Conservation (phyloP, 179 eudicot species). For the Silene coronaria region DNA sequence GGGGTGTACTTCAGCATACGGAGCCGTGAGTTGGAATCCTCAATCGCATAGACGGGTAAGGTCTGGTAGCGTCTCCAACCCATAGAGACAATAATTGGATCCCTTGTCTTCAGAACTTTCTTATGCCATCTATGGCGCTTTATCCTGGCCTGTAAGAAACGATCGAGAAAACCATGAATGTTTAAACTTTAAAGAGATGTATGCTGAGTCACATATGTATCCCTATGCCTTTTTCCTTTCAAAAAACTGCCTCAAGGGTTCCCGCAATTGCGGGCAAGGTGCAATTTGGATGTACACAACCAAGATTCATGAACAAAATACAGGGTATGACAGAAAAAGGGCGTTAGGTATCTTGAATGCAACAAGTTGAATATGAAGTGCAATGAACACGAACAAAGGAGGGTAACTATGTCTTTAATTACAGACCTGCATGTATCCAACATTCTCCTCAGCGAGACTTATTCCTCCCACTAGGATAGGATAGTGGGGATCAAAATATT, state of each 20-base stretch:
- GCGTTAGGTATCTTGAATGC: neutral
- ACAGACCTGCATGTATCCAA: slow-evolving; percentile 97
- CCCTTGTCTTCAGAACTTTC: slow-evolving; percentile 86
- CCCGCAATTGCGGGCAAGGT: no score
- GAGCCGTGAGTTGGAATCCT: slow-evolving; percentile 70
- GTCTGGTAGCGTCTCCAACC: slow-evolving; percentile 99
- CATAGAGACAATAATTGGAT: slow-evolving; percentile 78
- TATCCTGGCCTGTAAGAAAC: slow-evolving; percentile 52
- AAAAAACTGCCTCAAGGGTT: no score
- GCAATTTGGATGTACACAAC: neutral
- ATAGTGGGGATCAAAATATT: slow-evolving; percentile 86
- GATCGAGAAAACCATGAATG: neutral
- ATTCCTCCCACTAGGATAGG: slow-evolving; percentile 94
- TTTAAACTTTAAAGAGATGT: no score
- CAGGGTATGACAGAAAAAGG: neutral
- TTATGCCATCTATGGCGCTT: slow-evolving; percentile 98
- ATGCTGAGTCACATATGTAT: neutral
- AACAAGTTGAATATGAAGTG: neutral
- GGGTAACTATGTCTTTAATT: neutral
- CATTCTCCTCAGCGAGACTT: slow-evolving; percentile 82
- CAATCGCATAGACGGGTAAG: slow-evolving; percentile 79
- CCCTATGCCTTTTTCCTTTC: neutral
- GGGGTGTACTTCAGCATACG: slow-evolving; percentile 98
- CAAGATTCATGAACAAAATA: neutral
- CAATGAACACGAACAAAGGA: neutral